These are phyloP conservation scores for Colletotrichum spinosum DNA, from an alignment of 2,329 filamentous ascomycete genomes.

Conservation along the genomic window DNA sequence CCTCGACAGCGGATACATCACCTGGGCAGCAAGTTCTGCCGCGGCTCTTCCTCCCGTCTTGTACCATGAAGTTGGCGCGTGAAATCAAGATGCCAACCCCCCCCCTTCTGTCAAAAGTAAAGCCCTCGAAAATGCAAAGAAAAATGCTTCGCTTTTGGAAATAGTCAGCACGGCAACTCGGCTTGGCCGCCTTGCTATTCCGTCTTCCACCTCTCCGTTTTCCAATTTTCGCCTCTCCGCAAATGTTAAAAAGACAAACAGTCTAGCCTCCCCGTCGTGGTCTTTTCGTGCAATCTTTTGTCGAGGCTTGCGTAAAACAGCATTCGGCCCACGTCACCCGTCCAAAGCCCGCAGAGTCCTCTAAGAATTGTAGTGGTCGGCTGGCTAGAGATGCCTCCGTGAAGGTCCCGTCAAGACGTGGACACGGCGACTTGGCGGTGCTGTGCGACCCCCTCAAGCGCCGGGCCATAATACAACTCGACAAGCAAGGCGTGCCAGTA, in stretches of 20 bases:
- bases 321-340: too few relatives aligned
- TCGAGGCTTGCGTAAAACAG: background rate
- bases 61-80: background rate
- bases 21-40: too few relatives aligned
- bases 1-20: too few relatives aligned
- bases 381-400: constrained; percentile 33
- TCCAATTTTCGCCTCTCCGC: background rate
- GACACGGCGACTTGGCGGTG: constrained; percentile 21
- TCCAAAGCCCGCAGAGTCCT: background rate
- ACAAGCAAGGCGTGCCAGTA: constrained; percentile 6
- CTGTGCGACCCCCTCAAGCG: constrained; percentile 37
- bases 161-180: background rate
- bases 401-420: constrained; percentile 14
- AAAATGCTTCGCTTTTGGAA: constrained; percentile 7
- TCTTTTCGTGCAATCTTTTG: constrained; percentile 36
- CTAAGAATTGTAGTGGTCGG: constrained; percentile 22
- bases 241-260: constrained; percentile 3
- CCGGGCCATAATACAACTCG: constrained; percentile 18
- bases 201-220: background rate
- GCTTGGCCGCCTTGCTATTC: background rate
- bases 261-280: constrained; percentile 32
- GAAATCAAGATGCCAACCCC: background rate
- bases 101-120: background rate
- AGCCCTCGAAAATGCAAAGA: constrained; percentile 8
- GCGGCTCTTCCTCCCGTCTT: background rate